Evolutionary conservation across 1,284 basidiomycete species (phyloP), one percentile per base, ranked within the genome.

Genomic region (Testicularia cyperi): DNA sequence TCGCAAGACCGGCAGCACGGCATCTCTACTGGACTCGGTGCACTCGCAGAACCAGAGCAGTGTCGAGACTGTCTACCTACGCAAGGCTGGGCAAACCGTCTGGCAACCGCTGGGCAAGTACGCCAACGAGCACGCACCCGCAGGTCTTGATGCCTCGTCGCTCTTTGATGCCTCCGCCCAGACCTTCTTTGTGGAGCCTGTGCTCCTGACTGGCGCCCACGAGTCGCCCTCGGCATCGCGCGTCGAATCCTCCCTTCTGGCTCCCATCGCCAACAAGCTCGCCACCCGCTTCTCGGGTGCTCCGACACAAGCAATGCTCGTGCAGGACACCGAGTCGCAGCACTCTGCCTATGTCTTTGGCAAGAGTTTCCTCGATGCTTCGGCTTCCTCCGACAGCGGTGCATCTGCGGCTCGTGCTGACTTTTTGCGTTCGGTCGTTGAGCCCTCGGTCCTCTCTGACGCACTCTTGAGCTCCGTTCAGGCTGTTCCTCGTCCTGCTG

Each of bases 111-210:
- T 66, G 16, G 54, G 43, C 33, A 44, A 63, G 14, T 16, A 44
- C 26, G 19, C 25, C 16, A 34, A 42, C 12, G 24, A 38, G 6
- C 37, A 26, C 13, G 4, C 46, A 13, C 13, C 4, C n/a, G n/a
- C 10, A 7, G 35, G 18, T 20, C 39, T 39, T 24, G 47, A 61
- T 28, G 38, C 35, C 8, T 39, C 45, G 16, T 14, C 41, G 8
- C 31, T 49, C 31, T 30, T 54, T 31, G 33, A 37, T 18, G 15
- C 54, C 14, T 37, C 44, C 1, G 29, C 44, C n/a, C 44, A 45
- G 18, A 40, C 41, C 16, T 67, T 54, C 48, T 37, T 60, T 26
- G 38, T 69, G 47, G 61, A 69, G 51, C 65, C 67, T 18, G 52
- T 69, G 24, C 42, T 66, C 21, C 21, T 69, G 28, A 63, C 60